phyloP scores from a whole-genome alignment of 1,284 basidiomycete genomes.

The Irpex rosettiformis region DNA sequence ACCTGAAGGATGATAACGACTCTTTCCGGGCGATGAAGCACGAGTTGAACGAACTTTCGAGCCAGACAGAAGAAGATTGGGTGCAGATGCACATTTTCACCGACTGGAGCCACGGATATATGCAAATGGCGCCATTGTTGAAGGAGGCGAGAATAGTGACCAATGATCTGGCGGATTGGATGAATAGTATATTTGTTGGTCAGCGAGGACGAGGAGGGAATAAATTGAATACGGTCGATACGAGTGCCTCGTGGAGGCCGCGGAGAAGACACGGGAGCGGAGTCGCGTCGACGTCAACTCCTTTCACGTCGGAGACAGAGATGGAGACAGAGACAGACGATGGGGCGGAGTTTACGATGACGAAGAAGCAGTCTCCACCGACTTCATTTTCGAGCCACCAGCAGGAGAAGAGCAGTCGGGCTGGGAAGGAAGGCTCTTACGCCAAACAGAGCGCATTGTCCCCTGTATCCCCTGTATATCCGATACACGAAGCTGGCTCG shows the following conservation, averaged over 20 bases:
- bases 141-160: slow-evolving; percentile 80
- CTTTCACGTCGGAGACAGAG: slow-evolving; percentile 30
- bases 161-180: slow-evolving; percentile 91
- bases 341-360: slow-evolving; percentile 61
- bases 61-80: slow-evolving; percentile 90
- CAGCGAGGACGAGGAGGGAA: slow-evolving; percentile 7
- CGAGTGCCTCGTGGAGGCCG: neutral
- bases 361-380: slow-evolving; percentile 50
- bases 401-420: too few relatives aligned
- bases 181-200: slow-evolving; percentile 72
- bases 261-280: neutral
- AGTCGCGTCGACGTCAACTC: slow-evolving; percentile 11
- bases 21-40: slow-evolving; percentile 39
- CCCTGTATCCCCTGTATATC: neutral
- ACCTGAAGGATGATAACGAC: slow-evolving; percentile 28
- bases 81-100: slow-evolving; percentile 90
- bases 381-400: slow-evolving; percentile 22
- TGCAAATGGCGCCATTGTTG: slow-evolving; percentile 92
- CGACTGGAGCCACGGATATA: slow-evolving; percentile 91
- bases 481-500: too few relatives aligned
- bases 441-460: neutral
- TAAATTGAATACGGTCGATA: neutral
- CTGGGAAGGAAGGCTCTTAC: neutral
- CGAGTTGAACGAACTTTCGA: slow-evolving; percentile 56
- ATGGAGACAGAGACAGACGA: slow-evolving; percentile 63